These are phyloP conservation scores for Trichoderma guizhouense DNA, from an alignment of 2,329 filamentous ascomycete genomes.

Conservation along the genomic window DNA sequence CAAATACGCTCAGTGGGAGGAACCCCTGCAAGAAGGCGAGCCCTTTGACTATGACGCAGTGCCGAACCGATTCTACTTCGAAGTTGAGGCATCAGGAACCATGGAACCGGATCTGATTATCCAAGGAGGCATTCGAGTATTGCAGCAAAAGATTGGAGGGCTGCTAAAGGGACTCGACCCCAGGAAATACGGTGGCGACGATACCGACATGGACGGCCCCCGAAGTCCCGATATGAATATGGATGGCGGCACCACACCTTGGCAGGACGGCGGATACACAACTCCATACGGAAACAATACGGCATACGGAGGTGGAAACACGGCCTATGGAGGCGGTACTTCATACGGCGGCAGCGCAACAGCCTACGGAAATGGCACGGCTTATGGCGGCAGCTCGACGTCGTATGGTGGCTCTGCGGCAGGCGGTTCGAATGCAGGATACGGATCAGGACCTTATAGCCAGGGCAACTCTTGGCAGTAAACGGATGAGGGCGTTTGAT, in stretches of 20 bases:
- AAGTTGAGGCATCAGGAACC: conserved; percentile 84
- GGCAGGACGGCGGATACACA: conserved; percentile 63
- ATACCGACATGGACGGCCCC: conserved; percentile 60
- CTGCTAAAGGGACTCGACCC: conserved; percentile 61
- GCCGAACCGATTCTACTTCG: conserved; percentile 84
- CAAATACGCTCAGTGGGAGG: conserved; percentile 76
- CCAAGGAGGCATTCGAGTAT: conserved; percentile 78
- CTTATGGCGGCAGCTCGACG: conserved; percentile 13
- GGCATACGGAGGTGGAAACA: conserved; percentile 63
- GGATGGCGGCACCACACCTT: conserved; percentile 53
- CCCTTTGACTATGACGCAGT: conserved; percentile 87
- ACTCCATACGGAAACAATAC: conserved; percentile 68
- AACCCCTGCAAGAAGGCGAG: conserved; percentile 75
- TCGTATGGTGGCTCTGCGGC: conserved; percentile 13
- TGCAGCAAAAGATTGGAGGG: conserved; percentile 85
- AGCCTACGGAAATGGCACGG: conserved; percentile 47
- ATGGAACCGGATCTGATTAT: conserved; percentile 89
- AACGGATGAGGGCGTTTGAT: conserved; percentile 15
- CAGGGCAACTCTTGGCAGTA: conserved; percentile 46
- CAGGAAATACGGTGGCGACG: conserved; percentile 49
- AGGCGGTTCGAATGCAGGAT: conserved; percentile 9
- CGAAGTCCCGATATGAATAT: conserved; percentile 63
- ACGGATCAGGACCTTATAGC: conserved; percentile 43
- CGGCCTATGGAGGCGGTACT: conserved; percentile 59
- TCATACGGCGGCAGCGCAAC: conserved; percentile 58